Percentiles rank a stretch among this genome's conserved stretches.
phyloP scores from a whole-genome alignment of 1,284 basidiomycete species.

The Ustilago shanxiensis region DNA sequence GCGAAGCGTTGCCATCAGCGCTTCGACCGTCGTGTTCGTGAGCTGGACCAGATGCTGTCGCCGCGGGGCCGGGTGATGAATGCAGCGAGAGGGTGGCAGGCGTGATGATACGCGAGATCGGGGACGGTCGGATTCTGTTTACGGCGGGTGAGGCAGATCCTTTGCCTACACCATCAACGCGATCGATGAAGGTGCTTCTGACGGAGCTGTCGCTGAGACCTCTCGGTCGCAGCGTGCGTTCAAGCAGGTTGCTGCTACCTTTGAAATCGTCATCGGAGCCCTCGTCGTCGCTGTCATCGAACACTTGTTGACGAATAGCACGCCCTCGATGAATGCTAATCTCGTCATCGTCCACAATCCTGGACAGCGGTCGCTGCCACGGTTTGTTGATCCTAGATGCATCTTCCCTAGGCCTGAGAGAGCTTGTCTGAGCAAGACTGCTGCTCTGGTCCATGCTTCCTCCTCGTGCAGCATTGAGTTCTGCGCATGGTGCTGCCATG shows the following conservation, averaged over 20 bases:
- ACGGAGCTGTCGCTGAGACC: conserved; percentile 67
- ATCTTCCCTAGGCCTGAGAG: conserved; percentile 13
- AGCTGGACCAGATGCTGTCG: conserved; percentile 1
- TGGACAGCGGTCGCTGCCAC: conserved; percentile 39
- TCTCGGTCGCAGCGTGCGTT: conserved; percentile 51
- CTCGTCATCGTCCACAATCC: conserved; percentile 66
- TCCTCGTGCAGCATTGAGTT: conserved; percentile 11
- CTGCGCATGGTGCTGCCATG: conserved; percentile 14
- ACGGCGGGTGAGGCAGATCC: conserved; percentile 25
- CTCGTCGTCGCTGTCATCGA: conserved; percentile 45
- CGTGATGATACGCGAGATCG: conserved; percentile 61
- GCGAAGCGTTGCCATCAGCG: conserved; percentile 30
- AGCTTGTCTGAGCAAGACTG: conserved; percentile 16
- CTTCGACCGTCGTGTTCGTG: conserved; percentile 10
- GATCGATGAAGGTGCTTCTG: conserved; percentile 63
- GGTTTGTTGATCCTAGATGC: conserved; percentile 12
- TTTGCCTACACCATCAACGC: conserved; percentile 24
- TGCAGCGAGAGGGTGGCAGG: conserved; percentile 61
- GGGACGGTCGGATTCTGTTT: conserved; percentile 37
- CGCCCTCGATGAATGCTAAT: conserved; percentile 55
- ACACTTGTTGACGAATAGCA: conserved; percentile 46
- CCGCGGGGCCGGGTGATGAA: conserved; percentile 26
- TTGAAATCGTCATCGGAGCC: conserved; percentile 38
- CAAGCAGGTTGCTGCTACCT: conserved; percentile 29
- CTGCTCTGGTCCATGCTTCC: conserved; percentile 4